Percentiles rank a stretch among this genome's conserved stretches.
Conservation (phyloP, 1,284 basidiomycete species). For the Hymenochaete sp. region DNA sequence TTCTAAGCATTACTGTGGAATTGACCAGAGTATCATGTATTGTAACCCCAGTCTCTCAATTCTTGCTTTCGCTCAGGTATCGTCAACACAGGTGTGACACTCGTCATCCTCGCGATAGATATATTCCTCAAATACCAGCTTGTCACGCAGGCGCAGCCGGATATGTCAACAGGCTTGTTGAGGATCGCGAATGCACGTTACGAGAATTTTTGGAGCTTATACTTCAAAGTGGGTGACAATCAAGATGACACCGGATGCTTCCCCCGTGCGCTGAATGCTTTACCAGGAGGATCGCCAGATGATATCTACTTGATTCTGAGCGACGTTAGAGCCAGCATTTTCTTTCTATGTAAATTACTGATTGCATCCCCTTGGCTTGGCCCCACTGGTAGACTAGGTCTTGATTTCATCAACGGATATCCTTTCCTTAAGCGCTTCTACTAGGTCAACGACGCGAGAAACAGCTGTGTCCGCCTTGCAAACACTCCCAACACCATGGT, state of each 20-base stretch:
- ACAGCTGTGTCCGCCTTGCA: slow-evolving; percentile 39
- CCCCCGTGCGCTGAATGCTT: slow-evolving; percentile 17
- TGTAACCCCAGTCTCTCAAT: background rate
- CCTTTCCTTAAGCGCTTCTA: slow-evolving; percentile 41
- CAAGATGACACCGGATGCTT: no score
- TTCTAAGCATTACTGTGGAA: slow-evolving; percentile 17
- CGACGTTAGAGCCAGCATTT: no score
- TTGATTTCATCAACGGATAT: slow-evolving; percentile 30
- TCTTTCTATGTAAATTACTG: no score
- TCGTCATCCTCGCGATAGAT: background rate
- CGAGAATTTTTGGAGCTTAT: background rate
- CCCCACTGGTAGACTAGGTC: slow-evolving; percentile 21
- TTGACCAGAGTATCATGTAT: slow-evolving; percentile 16
- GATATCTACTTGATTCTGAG: slow-evolving; percentile 19
- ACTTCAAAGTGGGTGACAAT: background rate
- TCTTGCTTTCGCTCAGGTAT: background rate
- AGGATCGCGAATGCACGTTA: background rate
- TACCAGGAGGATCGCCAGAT: slow-evolving; percentile 16
- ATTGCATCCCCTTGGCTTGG: slow-evolving; percentile 15
- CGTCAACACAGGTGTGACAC: background rate
- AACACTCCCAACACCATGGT: slow-evolving; percentile 35
- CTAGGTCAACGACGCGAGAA: slow-evolving; percentile 52
- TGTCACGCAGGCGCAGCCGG: no score
- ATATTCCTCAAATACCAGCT: background rate
- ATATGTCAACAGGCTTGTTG: background rate